Base-by-base conservation (phyloP, 2,329 filamentous ascomycete genomes). In the Aspergillus fructus region DNA sequence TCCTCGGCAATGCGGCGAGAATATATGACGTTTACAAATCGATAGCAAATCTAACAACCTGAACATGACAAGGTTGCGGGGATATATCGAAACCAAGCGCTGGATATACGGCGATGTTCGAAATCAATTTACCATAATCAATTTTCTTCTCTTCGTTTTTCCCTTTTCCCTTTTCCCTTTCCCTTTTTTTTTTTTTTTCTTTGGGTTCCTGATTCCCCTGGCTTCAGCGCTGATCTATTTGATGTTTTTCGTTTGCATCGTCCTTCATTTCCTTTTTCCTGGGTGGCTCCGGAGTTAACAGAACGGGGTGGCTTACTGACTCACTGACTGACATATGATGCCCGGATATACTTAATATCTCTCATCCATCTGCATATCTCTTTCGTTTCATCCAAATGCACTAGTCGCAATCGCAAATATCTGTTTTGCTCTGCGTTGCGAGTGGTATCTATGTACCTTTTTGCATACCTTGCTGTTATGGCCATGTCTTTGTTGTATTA, bases 271-370 rank as follows among this genome's bases (percentile, higher is more conserved):
- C 24, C 50, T 50, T 41, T 49, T 49, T 45, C 47, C 47, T 47
- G 46, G 53, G 50, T 59, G 58, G 56, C 55, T 55, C 56, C 49
- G 65, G 62, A 65, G 63, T 66, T 66, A 50, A 65, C 63, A 65
- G 60, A 64, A 46, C 53, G 61, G 55, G 55, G 60, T 53, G 42
- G 37, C 42, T 53, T 24, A 47, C 23, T 51, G 48, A 53, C 23
- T 51, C 21, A 53, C 50, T 42, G 46, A 50, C 40, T 62, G 62
- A 60, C 60, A 63, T 53, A 58, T 53, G 60, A 62, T 55, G 53
- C 53, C 54, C 59, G 55, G 52, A 55, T 46, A 52, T 59, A 58
- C 55, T 62, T 61, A 62, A 63, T 63, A 37, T 19, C 24, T 55
- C 47, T 53, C 42, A 60, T 59, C 47, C 56, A 46, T 42, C 49